A percentile compares a stretch with the other conserved stretches of the same genome.
phyloP scores from a whole-genome alignment of 495 filamentous ascomycete genomes.

The Tricharina praecox region DNA sequence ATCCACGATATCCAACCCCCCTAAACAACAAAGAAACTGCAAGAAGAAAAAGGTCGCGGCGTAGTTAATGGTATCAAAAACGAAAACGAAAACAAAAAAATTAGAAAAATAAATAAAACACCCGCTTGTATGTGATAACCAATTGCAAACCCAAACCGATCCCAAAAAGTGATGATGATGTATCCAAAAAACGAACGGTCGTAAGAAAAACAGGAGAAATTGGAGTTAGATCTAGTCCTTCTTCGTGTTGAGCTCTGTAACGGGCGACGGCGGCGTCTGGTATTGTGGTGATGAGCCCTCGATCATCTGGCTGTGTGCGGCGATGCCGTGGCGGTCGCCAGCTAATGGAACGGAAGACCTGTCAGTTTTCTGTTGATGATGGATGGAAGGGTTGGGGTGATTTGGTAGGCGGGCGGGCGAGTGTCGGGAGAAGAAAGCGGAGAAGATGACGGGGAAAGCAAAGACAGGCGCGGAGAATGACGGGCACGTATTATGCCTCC shows the following conservation, averaged over 20 bases:
- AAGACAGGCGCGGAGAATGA: not conserved
- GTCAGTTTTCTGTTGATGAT: not conserved
- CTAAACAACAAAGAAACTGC: no score
- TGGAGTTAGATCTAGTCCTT: not conserved
- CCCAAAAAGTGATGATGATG: no score
- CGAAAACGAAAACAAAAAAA: no score
- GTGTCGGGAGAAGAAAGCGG: not conserved
- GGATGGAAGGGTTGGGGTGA: not conserved
- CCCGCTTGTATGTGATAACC: no score
- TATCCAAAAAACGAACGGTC: no score
- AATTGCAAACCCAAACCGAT: no score
- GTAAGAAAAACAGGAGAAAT: no score
- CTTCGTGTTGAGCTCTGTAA: not conserved
- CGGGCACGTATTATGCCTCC: no score
- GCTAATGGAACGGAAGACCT: slow-evolving; percentile 6
- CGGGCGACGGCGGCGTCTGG: not conserved
- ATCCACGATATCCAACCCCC: no score
- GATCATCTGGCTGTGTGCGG: slow-evolving; percentile 27
- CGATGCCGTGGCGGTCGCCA: slow-evolving; percentile 33
- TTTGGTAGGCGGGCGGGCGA: not conserved
- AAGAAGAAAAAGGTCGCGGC: no score
- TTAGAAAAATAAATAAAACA: no score
- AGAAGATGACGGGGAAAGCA: not conserved
- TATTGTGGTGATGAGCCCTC: slow-evolving; percentile 13
- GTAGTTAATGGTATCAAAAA: no score